A percentile compares a stretch with the other conserved stretches of the same genome.
Conservation (phyloP, 306 rosid genomes). For the Boehmeria nivea region DNA sequence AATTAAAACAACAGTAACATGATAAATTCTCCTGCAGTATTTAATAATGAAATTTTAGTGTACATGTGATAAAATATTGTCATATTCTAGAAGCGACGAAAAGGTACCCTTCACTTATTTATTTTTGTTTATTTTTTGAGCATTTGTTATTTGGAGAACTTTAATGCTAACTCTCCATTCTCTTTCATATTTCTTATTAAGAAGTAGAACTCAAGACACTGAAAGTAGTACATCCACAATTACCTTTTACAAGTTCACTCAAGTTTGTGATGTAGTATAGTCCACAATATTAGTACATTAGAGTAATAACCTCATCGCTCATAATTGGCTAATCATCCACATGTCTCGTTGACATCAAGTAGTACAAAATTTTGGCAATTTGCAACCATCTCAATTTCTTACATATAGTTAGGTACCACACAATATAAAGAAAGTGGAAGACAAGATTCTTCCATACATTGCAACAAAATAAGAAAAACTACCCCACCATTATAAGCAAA, state of each 20-base stretch:
- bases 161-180: not conserved
- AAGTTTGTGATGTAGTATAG: not conserved
- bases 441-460: slow-evolving; percentile 34
- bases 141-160: not conserved
- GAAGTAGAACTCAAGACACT: not conserved
- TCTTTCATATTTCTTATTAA: not conserved
- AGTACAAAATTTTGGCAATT: slow-evolving; percentile 10
- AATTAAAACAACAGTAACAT: not conserved
- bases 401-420: not conserved
- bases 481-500: slow-evolving; percentile 44
- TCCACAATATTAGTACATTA: not conserved
- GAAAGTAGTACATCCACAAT: too few relatives aligned
- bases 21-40: too few relatives aligned
- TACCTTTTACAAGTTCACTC: too few relatives aligned
- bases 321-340: not conserved
- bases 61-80: not conserved
- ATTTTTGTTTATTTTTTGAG: too few relatives aligned
- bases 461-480: slow-evolving; percentile 6
- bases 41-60: too few relatives aligned
- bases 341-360: not conserved
- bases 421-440: slow-evolving; percentile 26
- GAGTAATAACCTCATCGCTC: not conserved
- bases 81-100: not conserved
- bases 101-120: too few relatives aligned
- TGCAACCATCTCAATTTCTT: not conserved